These are phyloP conservation scores for Venturiaceae sp. DNA, from an alignment of 2,329 filamentous ascomycete genomes.

Conservation along the genomic window DNA sequence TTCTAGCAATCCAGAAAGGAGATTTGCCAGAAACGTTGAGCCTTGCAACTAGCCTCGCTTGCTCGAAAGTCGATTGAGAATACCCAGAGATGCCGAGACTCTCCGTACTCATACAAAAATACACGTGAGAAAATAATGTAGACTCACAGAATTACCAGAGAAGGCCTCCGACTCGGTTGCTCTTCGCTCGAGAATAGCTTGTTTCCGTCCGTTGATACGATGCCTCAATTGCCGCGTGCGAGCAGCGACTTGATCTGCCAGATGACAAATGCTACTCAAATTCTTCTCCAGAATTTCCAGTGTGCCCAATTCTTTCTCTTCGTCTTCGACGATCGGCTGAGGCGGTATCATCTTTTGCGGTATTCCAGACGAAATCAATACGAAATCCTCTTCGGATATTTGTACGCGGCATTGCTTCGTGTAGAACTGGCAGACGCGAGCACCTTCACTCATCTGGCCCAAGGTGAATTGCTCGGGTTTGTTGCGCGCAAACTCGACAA, in stretches of 20 bases:
- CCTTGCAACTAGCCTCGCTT: too few species aligned
- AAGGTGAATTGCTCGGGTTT: constrained; percentile 72
- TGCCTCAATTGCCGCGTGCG: constrained; percentile 73
- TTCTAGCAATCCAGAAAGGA: too few species aligned
- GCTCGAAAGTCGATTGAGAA: too few species aligned
- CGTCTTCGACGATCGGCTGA: constrained; percentile 75
- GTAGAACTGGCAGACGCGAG: constrained; percentile 69
- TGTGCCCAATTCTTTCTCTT: constrained; percentile 74
- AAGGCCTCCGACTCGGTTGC: constrained; percentile 32
- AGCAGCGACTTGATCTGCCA: constrained; percentile 68
- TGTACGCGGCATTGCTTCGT: constrained; percentile 74
- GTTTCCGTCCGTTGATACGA: constrained; percentile 62
- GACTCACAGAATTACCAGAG: constrained; percentile 23
- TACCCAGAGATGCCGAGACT: too few species aligned
- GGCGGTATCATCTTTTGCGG: constrained; percentile 74
- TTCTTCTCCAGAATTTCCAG: constrained; percentile 77
- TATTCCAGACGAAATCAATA: constrained; percentile 72
- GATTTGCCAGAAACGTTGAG: too few species aligned
- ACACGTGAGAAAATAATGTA: too few species aligned
- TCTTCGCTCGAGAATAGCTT: constrained; percentile 59
- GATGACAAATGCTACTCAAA: constrained; percentile 65
- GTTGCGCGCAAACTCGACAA: constrained; percentile 73
- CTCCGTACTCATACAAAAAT: too few species aligned
- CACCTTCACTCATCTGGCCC: constrained; percentile 56
- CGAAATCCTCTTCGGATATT: constrained; percentile 80